These are phyloP conservation scores for Picea sitchensis DNA, from an alignment of 75 land plant genomes.

Conservation along the genomic window DNA sequence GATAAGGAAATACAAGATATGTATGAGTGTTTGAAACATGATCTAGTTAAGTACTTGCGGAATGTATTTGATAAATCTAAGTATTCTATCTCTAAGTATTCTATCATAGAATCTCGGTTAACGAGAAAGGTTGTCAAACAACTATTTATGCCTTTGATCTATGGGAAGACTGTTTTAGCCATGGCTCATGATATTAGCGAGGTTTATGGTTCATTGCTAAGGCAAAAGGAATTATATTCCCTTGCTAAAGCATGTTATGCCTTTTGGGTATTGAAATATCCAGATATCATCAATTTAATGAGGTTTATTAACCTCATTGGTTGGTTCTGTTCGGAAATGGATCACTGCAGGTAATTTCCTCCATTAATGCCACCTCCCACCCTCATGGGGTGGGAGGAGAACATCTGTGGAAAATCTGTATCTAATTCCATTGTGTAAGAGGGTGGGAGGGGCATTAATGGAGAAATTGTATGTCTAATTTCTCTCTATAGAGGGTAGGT, in stretches of 20 bases:
- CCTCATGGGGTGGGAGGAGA: too few species aligned
- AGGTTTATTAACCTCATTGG: neutral
- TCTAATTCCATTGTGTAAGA: too few species aligned
- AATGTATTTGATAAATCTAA: neutral
- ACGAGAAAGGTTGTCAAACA: neutral
- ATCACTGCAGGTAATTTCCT: too few species aligned
- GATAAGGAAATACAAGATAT: neutral
- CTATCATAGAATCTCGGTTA: slow-evolving; percentile 4
- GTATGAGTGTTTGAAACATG: slow-evolving; percentile 1
- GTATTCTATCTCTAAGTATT: neutral
- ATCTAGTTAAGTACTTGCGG: neutral
- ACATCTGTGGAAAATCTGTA: too few species aligned
- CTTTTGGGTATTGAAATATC: neutral
- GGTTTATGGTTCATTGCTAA: neutral
- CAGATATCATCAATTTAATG: neutral
- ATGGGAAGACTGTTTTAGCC: neutral
- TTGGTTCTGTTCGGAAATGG: neutral
- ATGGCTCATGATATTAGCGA: neutral
- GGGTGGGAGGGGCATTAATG: too few species aligned
- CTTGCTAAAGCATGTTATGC: neutral
- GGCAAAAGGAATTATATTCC: neutral
- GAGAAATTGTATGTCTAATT: too few species aligned
- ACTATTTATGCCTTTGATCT: slow-evolving; percentile 3
- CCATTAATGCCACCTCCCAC: too few species aligned
- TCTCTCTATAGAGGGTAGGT: too few species aligned